Conservation (phyloP, 495 filamentous ascomycete genomes). For the Aspergillus conjunctus region DNA sequence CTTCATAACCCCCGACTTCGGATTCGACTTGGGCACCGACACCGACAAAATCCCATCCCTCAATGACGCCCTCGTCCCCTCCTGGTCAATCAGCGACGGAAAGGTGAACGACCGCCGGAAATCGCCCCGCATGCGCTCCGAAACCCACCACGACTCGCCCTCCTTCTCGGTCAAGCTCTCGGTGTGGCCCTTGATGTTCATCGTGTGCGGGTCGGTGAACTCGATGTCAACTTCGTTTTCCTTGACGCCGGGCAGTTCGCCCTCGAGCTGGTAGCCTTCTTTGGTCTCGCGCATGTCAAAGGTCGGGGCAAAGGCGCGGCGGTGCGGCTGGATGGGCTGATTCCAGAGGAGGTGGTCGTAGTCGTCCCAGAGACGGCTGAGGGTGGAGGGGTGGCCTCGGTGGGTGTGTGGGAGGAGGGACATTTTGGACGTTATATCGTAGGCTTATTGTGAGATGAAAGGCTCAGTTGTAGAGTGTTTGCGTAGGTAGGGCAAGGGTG, state of each 20-base stretch:
- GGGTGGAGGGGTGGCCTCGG: constrained; percentile 26
- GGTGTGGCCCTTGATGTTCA: constrained; percentile 66
- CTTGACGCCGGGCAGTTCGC: constrained; percentile 78
- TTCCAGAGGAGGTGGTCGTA: constrained; percentile 29
- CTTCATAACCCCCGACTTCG: neutral
- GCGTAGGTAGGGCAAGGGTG: neutral
- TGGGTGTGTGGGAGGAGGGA: constrained; percentile 11
- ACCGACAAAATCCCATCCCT: constrained; percentile 71
- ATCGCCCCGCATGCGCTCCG: constrained; percentile 71
- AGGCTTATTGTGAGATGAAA: neutral
- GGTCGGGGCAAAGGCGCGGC: constrained; percentile 60
- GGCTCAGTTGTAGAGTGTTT: neutral
- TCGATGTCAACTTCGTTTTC: constrained; percentile 75
- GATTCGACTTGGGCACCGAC: constrained; percentile 67
- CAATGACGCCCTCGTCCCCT: constrained; percentile 66
- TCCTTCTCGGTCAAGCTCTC: constrained; percentile 19
- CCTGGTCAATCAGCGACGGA: constrained; percentile 69
- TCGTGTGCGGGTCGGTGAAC: constrained; percentile 72
- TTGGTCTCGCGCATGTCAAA: constrained; percentile 76
- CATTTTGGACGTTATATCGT: constrained; percentile 1
- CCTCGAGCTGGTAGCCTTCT: constrained; percentile 72
- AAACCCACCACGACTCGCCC: constrained; percentile 66
- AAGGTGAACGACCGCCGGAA: constrained; percentile 77
- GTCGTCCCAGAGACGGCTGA: constrained; percentile 39
- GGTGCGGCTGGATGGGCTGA: constrained; percentile 8